Evolutionary conservation across 305 asterid genomes (phyloP).

Genomic region (Nicotiana rustica): DNA sequence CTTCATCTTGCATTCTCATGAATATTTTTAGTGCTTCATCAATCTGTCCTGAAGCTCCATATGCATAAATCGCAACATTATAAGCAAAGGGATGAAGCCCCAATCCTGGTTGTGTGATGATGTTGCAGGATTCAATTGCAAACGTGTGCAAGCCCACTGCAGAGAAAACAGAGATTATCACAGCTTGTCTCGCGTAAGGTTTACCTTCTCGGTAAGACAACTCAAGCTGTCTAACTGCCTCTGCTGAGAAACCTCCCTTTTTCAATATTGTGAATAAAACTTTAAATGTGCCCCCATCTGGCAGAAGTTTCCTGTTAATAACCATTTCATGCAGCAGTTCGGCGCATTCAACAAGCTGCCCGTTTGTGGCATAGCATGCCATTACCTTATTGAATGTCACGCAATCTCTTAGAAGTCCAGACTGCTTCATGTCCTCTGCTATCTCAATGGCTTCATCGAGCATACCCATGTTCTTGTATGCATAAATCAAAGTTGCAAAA

Average conservation of each 20-base stretch:
- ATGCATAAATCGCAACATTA: slow-evolving; percentile 79
- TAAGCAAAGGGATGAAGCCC: slow-evolving; percentile 65
- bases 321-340: slow-evolving; percentile 84
- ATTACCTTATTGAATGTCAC: slow-evolving; percentile 72
- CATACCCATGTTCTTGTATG: slow-evolving; percentile 91
- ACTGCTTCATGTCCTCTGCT: slow-evolving; percentile 75
- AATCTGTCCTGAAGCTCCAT: slow-evolving; percentile 65
- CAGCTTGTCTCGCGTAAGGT: slow-evolving; percentile 79
- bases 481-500: slow-evolving; percentile 86
- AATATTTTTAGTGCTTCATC: slow-evolving; percentile 77
- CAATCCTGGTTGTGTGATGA: slow-evolving; percentile 49
- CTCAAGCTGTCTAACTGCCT: slow-evolving; percentile 72
- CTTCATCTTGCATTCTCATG: slow-evolving; percentile 90
- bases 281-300: slow-evolving; percentile 73
- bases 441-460: slow-evolving; percentile 80
- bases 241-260: slow-evolving; percentile 72
- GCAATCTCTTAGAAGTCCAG: slow-evolving; percentile 67
- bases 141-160: slow-evolving; percentile 67
- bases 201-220: slow-evolving; percentile 67
- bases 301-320: slow-evolving; percentile 60
- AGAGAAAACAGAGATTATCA: slow-evolving; percentile 71
- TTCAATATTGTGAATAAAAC: slow-evolving; percentile 72
- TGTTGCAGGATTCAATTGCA: slow-evolving; percentile 77
- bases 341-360: slow-evolving; percentile 76
- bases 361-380: slow-evolving; percentile 80